Evolutionary conservation across 139 green algal species (phyloP), one percentile per base, ranked within the genome.

Genomic region (Micractinium conductrix): DNA sequence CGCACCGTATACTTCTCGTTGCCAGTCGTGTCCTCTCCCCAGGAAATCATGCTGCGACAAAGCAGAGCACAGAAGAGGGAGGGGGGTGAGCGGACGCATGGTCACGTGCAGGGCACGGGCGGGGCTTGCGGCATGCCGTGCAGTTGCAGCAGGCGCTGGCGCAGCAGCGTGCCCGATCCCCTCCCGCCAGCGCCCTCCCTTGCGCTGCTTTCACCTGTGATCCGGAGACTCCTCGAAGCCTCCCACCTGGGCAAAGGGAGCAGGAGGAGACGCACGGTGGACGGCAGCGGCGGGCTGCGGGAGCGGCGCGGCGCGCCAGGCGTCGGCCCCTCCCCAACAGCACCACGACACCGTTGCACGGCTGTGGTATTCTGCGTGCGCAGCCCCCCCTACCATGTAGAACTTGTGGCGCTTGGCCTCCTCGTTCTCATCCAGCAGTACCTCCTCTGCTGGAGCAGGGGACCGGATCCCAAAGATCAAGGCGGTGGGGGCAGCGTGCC

Each of bases 1-100:
- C 89, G 87, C 75, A 98, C 83, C 0, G 91, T 95, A 91, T 94
- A 98, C 81, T 92, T 94, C 92, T 98, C 96, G 30, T 88, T 89
- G 28, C 95, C 94, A 33, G 88, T 88, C 0, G 89, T 95, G 91
- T 99, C 96, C 85, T 95, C 93, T 5, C 87, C 90, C 62, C 84
- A 95, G 2, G 92, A 91, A n/a, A 96, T 80, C 63, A 96, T 87
- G 80, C 91, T 85, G 92, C 89, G 6, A 88, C 93, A 79, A 48
- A 67, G 73, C 37, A 43, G 33, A 2, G 68, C 4, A n/a, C 7
- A n/a, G 60, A 44, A 28, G 33, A 6, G 37, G 38, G 60, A 81
- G 43, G 28, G 43, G 72, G 17, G 67, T 33, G 9, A 35, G 67
- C 2, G 7, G 16, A 7, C 10, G 21, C 62, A 69, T n/a, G n/a